Evolutionary conservation across 148 eudicot genomes (phyloP).

Genomic region (Euryodendron excelsum): DNA sequence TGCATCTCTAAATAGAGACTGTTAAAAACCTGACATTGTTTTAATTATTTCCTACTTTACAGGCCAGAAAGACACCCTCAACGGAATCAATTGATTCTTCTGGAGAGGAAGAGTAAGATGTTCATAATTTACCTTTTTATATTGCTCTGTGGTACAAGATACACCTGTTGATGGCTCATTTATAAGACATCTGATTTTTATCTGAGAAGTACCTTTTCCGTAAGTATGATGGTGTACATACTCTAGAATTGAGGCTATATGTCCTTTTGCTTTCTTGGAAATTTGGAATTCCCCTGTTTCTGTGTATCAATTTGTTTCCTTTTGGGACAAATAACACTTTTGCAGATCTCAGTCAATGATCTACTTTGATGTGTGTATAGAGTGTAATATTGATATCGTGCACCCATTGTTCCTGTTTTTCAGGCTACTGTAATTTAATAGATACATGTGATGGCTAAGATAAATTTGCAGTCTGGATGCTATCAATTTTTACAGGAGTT

Average conservation of each 20-base stretch:
- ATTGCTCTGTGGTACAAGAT: background rate
- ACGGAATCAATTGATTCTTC: constrained; percentile 95
- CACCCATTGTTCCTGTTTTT: too few relatives aligned
- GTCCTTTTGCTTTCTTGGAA: constrained; percentile 5
- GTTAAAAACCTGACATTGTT: background rate
- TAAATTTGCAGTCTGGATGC: background rate
- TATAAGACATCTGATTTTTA: background rate
- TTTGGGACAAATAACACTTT: background rate
- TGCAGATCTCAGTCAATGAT: background rate
- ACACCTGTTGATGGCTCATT: background rate
- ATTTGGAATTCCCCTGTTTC: background rate
- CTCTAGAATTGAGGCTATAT: constrained; percentile 1
- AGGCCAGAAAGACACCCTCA: constrained; percentile 78
- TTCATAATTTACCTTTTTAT: background rate
- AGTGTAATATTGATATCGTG: background rate
- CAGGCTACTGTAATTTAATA: too few relatives aligned
- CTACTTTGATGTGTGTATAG: background rate
- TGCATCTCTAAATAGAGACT: background rate
- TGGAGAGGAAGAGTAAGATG: constrained; percentile 99
- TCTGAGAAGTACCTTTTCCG: background rate
- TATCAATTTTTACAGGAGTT: background rate
- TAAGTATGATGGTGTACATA: background rate
- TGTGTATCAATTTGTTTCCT: background rate
- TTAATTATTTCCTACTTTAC: constrained; percentile 21
- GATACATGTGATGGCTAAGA: too few relatives aligned